Conservation (phyloP, 2,329 filamentous ascomycete species). For the Monilinia fructigena region DNA sequence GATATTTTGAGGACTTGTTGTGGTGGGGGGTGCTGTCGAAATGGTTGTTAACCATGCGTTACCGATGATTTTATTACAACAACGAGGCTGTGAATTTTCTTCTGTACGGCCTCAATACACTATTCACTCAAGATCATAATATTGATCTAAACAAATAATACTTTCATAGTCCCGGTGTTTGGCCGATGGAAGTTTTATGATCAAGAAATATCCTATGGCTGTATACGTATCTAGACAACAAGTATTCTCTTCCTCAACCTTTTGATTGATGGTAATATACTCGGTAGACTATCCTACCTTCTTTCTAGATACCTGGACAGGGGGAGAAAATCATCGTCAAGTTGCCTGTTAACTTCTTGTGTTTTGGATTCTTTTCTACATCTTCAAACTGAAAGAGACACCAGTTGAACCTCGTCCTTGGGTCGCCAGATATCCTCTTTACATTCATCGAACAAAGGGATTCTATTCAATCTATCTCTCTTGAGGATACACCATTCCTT, state of each 20-base stretch:
- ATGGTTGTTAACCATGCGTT: not conserved
- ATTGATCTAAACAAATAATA: not conserved
- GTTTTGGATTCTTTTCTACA: not conserved
- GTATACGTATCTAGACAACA: not conserved
- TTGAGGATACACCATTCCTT: too few species aligned
- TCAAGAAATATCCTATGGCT: not conserved
- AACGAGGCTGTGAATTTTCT: not conserved
- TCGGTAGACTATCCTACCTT: not conserved
- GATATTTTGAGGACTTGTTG: not conserved
- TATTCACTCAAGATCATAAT: constrained; percentile 6
- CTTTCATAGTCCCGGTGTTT: not conserved
- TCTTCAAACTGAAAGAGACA: not conserved
- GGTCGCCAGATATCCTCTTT: not conserved
- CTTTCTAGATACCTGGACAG: not conserved
- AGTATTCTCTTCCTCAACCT: not conserved
- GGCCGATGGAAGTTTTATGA: not conserved
- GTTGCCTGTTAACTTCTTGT: not conserved
- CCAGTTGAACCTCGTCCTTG: not conserved
- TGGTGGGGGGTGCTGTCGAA: not conserved
- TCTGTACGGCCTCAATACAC: not conserved
- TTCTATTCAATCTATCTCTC: too few species aligned
- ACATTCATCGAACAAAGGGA: not conserved
- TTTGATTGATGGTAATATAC: not conserved
- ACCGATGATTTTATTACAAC: not conserved
- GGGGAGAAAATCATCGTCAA: rapidly evolving